These are phyloP conservation scores for Melastoma candidum DNA, from an alignment of 441 rosid species.

Conservation along the genomic window DNA sequence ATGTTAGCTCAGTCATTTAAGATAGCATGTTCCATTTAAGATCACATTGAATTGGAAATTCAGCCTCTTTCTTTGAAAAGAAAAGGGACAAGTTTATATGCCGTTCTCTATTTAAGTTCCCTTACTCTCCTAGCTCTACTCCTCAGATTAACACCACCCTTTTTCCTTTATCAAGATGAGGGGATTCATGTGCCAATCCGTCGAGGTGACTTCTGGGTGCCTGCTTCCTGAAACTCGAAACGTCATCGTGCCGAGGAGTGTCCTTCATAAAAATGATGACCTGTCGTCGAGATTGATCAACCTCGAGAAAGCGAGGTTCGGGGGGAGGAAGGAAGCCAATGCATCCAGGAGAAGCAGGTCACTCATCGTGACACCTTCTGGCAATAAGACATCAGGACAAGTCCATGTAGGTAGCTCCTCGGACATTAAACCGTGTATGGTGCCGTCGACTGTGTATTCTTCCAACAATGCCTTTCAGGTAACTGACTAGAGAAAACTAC, in stretches of 20 bases:
- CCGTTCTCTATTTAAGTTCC: background rate
- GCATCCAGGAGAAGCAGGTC: too few relatives aligned
- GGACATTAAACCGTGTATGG: too few relatives aligned
- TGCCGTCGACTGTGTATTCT: conserved; percentile 10
- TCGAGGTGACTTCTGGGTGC: conserved; percentile 38
- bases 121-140: conserved; percentile 3
- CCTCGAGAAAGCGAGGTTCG: conserved; percentile 24
- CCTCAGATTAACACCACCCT: conserved; percentile 1
- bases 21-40: conserved; percentile 15
- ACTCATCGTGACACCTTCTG: background rate
- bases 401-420: conserved; percentile 7
- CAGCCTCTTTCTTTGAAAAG: conserved; percentile 1
- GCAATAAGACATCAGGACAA: conserved; percentile 3
- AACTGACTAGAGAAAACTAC: background rate
- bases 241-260: conserved; percentile 28
- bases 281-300: conserved; percentile 17
- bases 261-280: conserved; percentile 6
- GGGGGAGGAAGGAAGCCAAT: conserved; percentile 11
- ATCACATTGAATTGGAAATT: background rate
- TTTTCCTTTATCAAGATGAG: conserved; percentile 18
- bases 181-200: conserved; percentile 55
- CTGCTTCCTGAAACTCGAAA: conserved; percentile 28
- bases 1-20: conserved; percentile 34
- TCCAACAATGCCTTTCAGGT: conserved; percentile 40
- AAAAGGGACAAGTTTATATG: background rate